These are phyloP conservation scores for Ichthyophthirius multifiliis DNA, from an alignment of 169 alveolate species.

Conservation along the genomic window DNA sequence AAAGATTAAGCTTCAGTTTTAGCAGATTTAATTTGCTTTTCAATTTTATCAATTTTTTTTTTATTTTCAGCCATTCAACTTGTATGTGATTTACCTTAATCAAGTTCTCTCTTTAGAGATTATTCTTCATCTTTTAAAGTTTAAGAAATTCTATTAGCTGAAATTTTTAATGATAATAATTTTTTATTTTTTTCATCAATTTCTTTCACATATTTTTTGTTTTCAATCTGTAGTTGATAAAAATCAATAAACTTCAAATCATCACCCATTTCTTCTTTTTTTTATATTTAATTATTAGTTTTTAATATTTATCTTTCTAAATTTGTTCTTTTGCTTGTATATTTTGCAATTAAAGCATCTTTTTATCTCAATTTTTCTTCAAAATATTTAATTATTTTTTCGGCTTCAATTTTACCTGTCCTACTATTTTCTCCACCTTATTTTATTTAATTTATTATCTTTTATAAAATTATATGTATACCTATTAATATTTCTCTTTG, in stretches of 20 bases:
- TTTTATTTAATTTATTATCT: neutral
- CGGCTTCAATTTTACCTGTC: constrained; percentile 91
- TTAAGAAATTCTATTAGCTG: constrained; percentile 43
- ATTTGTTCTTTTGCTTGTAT: constrained; percentile 68
- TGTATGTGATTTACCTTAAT: constrained; percentile 21
- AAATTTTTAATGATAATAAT: constrained; percentile 70
- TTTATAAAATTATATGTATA: neutral
- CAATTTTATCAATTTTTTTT: constrained; percentile 54
- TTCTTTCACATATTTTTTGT: constrained; percentile 87
- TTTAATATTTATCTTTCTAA: constrained; percentile 74
- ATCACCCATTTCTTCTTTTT: constrained; percentile 84
- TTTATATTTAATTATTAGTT: constrained; percentile 65
- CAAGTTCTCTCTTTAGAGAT: constrained; percentile 20
- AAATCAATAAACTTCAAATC: constrained; percentile 89
- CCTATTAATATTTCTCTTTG: constrained; percentile 4
- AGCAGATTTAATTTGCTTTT: constrained; percentile 51
- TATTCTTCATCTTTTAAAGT: neutral
- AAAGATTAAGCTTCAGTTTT: constrained; percentile 27
- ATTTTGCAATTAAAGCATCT: constrained; percentile 82
- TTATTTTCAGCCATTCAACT: constrained; percentile 40
- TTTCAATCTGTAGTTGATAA: constrained; percentile 91
- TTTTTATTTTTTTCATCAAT: constrained; percentile 89
- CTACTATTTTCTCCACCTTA: constrained; percentile 65
- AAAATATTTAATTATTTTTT: constrained; percentile 83
- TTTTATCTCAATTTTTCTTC: constrained; percentile 84